Conservation (phyloP, 2,329 filamentous ascomycete genomes). For the Malbranchea cinnamomea region DNA sequence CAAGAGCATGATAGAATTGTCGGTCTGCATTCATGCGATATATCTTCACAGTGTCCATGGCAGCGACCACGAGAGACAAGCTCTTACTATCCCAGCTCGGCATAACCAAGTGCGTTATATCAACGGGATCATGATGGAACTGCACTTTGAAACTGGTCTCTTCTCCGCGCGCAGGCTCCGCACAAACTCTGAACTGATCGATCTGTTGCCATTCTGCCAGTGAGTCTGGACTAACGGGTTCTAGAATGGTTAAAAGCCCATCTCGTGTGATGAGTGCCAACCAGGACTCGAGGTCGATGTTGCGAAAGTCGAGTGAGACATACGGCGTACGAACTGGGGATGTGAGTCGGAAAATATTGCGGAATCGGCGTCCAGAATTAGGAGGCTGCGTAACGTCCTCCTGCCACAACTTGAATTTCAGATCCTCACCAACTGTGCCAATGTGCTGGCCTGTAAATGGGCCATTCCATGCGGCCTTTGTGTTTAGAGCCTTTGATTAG, state of each 20-base stretch:
- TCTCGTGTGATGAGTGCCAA: conserved; percentile 74
- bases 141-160: conserved; percentile 75
- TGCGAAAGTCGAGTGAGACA: conserved; percentile 72
- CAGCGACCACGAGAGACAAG: conserved; percentile 68
- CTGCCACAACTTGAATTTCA: conserved; percentile 81
- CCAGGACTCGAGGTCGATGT: conserved; percentile 69
- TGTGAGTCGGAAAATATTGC: conserved; percentile 45
- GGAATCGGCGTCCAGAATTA: conserved; percentile 64
- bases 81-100: conserved; percentile 71
- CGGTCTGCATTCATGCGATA: conserved; percentile 63
- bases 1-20: conserved; percentile 72
- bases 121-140: conserved; percentile 69
- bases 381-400: conserved; percentile 72
- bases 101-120: conserved; percentile 58
- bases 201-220: conserved; percentile 60
- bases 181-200: conserved; percentile 61
- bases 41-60: conserved; percentile 68
- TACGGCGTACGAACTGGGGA: conserved; percentile 55
- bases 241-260: conserved; percentile 63
- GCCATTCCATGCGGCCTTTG: conserved; percentile 84
- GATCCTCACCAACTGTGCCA: conserved; percentile 77
- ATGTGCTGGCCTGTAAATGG: conserved; percentile 79
- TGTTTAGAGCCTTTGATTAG: too few species aligned
- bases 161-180: conserved; percentile 59
- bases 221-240: conserved; percentile 73